Evolutionary conservation across 1,284 basidiomycete species (phyloP).

Genomic region (Ustilago tritici): DNA sequence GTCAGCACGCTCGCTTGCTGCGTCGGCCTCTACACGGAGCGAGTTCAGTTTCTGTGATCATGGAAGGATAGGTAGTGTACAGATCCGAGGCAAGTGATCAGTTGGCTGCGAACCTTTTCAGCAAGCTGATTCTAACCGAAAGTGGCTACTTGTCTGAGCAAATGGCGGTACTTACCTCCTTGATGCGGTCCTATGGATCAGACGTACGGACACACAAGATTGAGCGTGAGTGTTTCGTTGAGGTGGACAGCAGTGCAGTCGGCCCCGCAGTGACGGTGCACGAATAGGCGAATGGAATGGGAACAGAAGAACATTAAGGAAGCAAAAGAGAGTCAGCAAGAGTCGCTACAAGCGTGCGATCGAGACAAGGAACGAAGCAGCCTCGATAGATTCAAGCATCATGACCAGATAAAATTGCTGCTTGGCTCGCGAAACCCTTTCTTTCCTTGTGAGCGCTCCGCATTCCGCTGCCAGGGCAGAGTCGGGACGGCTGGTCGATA

Average conservation of each 20-base stretch:
- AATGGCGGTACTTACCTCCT: constrained; percentile 70
- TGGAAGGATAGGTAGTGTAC: background rate
- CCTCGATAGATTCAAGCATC: background rate
- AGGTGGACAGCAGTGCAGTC: background rate
- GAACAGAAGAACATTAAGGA: background rate
- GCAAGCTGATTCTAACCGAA: background rate
- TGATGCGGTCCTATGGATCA: constrained; percentile 73
- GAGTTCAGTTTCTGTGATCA: constrained; percentile 73
- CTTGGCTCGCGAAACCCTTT: background rate
- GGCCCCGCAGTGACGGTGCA: background rate
- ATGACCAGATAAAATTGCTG: background rate
- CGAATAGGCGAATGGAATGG: background rate
- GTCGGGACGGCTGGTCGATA: background rate
- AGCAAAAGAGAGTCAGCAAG: background rate
- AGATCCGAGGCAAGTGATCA: background rate
- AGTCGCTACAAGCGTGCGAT: background rate
- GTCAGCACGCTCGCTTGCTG: constrained; percentile 72
- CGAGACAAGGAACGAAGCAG: background rate
- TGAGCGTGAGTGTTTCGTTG: background rate
- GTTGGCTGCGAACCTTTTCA: background rate
- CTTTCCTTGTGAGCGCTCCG: background rate
- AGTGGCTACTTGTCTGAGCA: too few relatives aligned
- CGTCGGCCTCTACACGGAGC: constrained; percentile 88
- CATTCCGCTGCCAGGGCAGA: too few relatives aligned
- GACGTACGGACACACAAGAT: background rate